These are phyloP conservation scores for Botryotinia calthae DNA, from an alignment of 2,329 filamentous ascomycete genomes.

Conservation along the genomic window DNA sequence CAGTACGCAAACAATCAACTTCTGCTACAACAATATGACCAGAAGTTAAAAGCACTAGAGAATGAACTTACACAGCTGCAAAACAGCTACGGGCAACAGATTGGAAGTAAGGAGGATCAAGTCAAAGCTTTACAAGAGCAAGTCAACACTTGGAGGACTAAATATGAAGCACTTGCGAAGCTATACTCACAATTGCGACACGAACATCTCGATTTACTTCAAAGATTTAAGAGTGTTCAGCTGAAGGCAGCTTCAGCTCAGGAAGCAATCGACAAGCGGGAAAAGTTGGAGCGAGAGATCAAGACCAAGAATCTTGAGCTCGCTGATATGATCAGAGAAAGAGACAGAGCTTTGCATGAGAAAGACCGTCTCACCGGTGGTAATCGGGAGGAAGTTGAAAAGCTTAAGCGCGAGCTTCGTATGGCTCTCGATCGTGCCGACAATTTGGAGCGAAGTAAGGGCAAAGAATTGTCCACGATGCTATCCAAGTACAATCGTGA, in stretches of 20 bases:
- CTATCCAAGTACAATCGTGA: conserved; percentile 95
- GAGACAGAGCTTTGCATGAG: conserved; percentile 89
- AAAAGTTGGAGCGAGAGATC: conserved; percentile 94
- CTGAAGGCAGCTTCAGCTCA: conserved; percentile 95
- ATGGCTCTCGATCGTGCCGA: conserved; percentile 90
- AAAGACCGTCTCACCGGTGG: conserved; percentile 83
- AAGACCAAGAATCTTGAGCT: conserved; percentile 99
- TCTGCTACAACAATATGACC: conserved; percentile 95
- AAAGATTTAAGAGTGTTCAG: conserved; percentile 95
- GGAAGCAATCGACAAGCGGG: conserved; percentile 89
- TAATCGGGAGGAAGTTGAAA: conserved; percentile 91
- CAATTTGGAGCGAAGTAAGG: conserved; percentile 88
- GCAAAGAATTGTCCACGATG: conserved; percentile 91
- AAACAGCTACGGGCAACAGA: conserved; percentile 79
- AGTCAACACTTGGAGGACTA: conserved; percentile 94
- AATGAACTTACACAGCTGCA: conserved; percentile 80
- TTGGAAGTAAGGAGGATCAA: conserved; percentile 88
- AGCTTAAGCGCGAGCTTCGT: conserved; percentile 87
- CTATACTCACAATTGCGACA: conserved; percentile 94
- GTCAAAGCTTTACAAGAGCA: conserved; percentile 91
- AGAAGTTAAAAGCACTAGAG: conserved; percentile 89
- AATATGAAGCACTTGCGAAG: conserved; percentile 95
- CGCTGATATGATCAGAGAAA: conserved; percentile 96
- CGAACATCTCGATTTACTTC: conserved; percentile 89
- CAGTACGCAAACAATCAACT: conserved; percentile 98